Percentiles rank a stretch among this genome's conserved stretches.
Evolutionary conservation across 805 yeast genomes (phyloP).

Genomic region (Martiniozyma abietophila): DNA sequence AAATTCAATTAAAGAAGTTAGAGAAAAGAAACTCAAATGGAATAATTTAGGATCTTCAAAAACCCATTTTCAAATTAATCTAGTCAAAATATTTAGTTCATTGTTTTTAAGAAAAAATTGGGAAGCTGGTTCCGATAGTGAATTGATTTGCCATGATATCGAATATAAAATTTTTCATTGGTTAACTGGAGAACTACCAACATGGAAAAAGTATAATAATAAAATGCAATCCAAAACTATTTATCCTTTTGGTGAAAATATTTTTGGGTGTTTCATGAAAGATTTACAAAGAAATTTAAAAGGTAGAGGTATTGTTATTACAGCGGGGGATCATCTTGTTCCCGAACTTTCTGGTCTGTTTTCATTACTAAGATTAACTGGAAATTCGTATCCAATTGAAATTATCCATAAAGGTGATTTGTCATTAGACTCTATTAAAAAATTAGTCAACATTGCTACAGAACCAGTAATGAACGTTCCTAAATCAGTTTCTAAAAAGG

Average conservation of each 20-base stretch:
- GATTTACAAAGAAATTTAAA: conserved; percentile 22
- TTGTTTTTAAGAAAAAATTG: conserved; percentile 13
- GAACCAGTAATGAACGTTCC: conserved; percentile 23
- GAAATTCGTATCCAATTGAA: conserved; percentile 41
- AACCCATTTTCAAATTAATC: conserved; percentile 18
- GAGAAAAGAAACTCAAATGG: conserved; percentile 16
- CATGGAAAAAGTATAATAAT: conserved; percentile 28
- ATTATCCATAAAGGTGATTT: conserved; percentile 33
- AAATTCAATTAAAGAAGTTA: conserved; percentile 13
- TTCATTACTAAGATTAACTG: conserved; percentile 38
- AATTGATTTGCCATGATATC: conserved; percentile 12
- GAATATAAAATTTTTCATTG: conserved; percentile 30
- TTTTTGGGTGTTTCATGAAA: conserved; percentile 22
- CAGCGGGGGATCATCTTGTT: conserved; percentile 36
- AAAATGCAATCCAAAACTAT: conserved; percentile 9
- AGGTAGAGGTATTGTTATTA: conserved; percentile 48
- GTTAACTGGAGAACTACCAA: conserved; percentile 32
- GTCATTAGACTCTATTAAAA: conserved; percentile 25
- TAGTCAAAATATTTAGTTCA: conserved; percentile 20
- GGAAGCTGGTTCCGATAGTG: conserved; percentile 1
- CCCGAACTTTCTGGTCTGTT: conserved; percentile 41
- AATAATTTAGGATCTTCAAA: conserved; percentile 20
- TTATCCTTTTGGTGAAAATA: conserved; percentile 14
- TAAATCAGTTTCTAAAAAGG: conserved; percentile 15
- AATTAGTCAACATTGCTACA: conserved; percentile 29